Percentiles rank a stretch among this genome's conserved stretches.
These are phyloP conservation scores for Plantago rigida DNA, from an alignment of 305 asterid species.

Conservation along the genomic window DNA sequence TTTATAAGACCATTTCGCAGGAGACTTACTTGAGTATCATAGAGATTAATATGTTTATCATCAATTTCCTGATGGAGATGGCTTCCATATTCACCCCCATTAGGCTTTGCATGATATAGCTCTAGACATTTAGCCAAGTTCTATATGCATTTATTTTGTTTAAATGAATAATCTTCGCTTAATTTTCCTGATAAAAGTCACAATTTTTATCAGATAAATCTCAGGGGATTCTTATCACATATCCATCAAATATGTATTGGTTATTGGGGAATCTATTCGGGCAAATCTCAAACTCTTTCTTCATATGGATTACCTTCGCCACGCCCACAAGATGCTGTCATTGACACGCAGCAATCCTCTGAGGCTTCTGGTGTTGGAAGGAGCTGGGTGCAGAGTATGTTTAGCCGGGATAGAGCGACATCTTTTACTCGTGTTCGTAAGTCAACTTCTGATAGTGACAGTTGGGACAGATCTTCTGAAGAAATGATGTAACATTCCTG, in stretches of 20 bases:
- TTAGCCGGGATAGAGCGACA: constrained; percentile 73
- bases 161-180: constrained; percentile 13
- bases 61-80: neutral
- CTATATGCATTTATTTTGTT: constrained; percentile 4
- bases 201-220: constrained; percentile 54
- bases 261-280: constrained; percentile 77
- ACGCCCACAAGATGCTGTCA: constrained; percentile 60
- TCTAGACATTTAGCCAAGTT: neutral
- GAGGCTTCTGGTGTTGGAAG: constrained; percentile 85
- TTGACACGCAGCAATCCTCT: constrained; percentile 55
- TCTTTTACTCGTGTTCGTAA: constrained; percentile 63
- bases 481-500: neutral
- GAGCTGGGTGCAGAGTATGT: constrained; percentile 99
- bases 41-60: constrained; percentile 2
- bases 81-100: neutral
- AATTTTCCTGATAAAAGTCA: constrained; percentile 49
- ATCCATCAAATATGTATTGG: constrained; percentile 67
- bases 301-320: constrained; percentile 75
- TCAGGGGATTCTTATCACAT: constrained; percentile 74
- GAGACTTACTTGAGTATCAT: too few species aligned
- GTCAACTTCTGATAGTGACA: constrained; percentile 54
- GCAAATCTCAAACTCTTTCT: constrained; percentile 52
- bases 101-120: neutral
- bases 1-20: too few species aligned
- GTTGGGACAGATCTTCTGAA: constrained; percentile 26